Evolutionary conservation across 2,329 filamentous ascomycete species (phyloP), one percentile per base, ranked within the genome.

Genomic region (Hymenoscyphus fraxineus): DNA sequence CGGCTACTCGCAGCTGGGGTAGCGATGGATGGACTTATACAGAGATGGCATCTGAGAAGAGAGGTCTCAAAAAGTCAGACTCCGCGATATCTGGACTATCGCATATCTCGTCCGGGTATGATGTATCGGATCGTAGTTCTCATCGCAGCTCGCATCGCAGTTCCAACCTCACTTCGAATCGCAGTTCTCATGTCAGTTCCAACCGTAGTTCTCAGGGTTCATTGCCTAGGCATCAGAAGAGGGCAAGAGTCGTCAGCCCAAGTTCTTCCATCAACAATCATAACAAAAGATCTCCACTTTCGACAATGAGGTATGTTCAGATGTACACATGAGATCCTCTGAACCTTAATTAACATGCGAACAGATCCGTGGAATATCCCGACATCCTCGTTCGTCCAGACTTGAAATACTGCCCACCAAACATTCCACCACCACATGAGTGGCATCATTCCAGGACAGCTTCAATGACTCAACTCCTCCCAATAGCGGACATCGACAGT

Each of bases 261-360:
- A 72, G 72, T 40, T 72, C 70, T 47, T 72, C 68, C 61, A 73
- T 72, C 44, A 71, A 67, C 51, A 68, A 72, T 55, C 54, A 68
- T 15, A 69, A 68, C 1, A 66, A 67, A 32, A 65, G 71, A 56
- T 72, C 71, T 19, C 71, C 72, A 31, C 54, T 72, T 12, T 69
- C 70, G 6, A 72, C 64, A 1, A 66, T 73, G 62, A 60, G 70
- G 72, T 73, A 63, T 27, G 67, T 64, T 57, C 12, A 22, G 16
- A 3, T 13, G 6, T 35, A 41, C 19, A 19, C n/a, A 27, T 27
- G 22, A 22, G 6, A 13, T 19, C 4, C 16, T 6, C 6, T 7
- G 31, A 13, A 39, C n/a, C 22, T 51, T 27, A 4, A 31, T 67
- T 71, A 44, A 72, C 41, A 3, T 58, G 31, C 27, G 10, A 13